A percentile compares a stretch with the other conserved stretches of the same genome.
Evolutionary conservation across 495 filamentous ascomycete genomes (phyloP).

Genomic region (Penicillium goetzii): DNA sequence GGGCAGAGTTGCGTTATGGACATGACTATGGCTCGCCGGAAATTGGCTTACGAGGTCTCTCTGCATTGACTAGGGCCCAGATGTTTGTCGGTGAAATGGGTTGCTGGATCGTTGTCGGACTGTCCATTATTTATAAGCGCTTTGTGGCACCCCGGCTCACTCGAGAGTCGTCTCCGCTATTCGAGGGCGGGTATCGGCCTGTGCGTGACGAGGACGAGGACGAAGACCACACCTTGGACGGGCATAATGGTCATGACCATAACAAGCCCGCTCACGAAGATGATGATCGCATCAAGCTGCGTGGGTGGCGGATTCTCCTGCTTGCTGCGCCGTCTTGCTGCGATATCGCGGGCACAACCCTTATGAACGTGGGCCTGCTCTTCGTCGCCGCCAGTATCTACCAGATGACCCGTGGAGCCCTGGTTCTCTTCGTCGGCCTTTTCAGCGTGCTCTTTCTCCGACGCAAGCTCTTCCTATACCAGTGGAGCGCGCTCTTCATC

Average conservation of each 20-base stretch:
- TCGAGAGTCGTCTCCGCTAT: slow-evolving; percentile 42
- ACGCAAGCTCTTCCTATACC: slow-evolving; percentile 75
- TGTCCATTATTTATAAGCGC: slow-evolving; percentile 64
- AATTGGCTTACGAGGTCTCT: slow-evolving; percentile 14
- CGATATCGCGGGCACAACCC: slow-evolving; percentile 91
- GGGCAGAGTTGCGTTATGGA: neutral
- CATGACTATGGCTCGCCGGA: slow-evolving; percentile 2
- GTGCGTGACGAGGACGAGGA: slow-evolving; percentile 56
- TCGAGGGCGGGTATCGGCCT: slow-evolving; percentile 67
- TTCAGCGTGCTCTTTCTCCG: slow-evolving; percentile 92
- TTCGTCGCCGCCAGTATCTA: slow-evolving; percentile 96
- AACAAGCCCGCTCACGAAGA: slow-evolving; percentile 54
- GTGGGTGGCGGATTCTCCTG: slow-evolving; percentile 72
- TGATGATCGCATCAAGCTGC: slow-evolving; percentile 58
- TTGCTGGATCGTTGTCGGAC: slow-evolving; percentile 82
- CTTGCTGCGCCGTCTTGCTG: slow-evolving; percentile 88
- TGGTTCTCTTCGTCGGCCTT: slow-evolving; percentile 92
- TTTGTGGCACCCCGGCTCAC: slow-evolving; percentile 49
- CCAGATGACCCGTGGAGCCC: slow-evolving; percentile 95
- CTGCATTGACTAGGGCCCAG: slow-evolving; percentile 55
- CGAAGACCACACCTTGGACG: slow-evolving; percentile 42
- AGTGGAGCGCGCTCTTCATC: slow-evolving; percentile 85
- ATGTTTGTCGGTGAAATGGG: slow-evolving; percentile 96
- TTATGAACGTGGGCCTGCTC: slow-evolving; percentile 94
- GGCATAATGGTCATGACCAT: slow-evolving; percentile 37